phyloP scores from a whole-genome alignment of 1,284 basidiomycete species.

The Afroboletus lepidellus region DNA sequence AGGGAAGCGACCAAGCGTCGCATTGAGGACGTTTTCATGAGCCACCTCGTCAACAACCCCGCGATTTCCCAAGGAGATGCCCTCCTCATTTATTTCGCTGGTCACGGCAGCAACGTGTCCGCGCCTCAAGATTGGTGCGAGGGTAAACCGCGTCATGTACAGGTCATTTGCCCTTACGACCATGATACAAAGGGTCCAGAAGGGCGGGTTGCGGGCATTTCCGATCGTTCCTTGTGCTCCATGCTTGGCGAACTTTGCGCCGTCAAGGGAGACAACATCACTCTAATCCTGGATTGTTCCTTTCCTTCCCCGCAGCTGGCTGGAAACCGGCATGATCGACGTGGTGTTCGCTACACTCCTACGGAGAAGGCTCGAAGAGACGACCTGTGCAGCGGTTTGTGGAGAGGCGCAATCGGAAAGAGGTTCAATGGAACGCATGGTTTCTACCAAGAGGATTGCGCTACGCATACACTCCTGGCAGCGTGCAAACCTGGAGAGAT shows the following conservation, averaged over 20 bases:
- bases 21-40: conserved; percentile 58
- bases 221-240: conserved; percentile 59
- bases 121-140: conserved; percentile 59
- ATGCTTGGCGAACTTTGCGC: conserved; percentile 54
- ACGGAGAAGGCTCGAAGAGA: conserved; percentile 48
- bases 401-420: conserved; percentile 46
- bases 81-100: conserved; percentile 66
- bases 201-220: conserved; percentile 57
- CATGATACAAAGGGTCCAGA: conserved; percentile 48
- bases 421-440: conserved; percentile 40
- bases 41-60: conserved; percentile 58
- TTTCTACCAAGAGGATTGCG: conserved; percentile 44
- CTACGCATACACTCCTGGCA: conserved; percentile 52
- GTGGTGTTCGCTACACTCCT: conserved; percentile 53
- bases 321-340: conserved; percentile 41
- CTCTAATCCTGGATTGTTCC: conserved; percentile 62
- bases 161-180: conserved; percentile 64
- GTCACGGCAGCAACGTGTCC: conserved; percentile 56
- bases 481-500: conserved; percentile 52
- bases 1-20: conserved; percentile 54
- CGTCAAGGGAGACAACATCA: conserved; percentile 65
- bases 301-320: conserved; percentile 47
- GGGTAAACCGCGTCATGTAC: conserved; percentile 42
- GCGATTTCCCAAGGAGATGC: conserved; percentile 58
- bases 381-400: conserved; percentile 53